Evolutionary conservation across 257 asterid genomes (phyloP).

Genomic region (Verbena officinalis): DNA sequence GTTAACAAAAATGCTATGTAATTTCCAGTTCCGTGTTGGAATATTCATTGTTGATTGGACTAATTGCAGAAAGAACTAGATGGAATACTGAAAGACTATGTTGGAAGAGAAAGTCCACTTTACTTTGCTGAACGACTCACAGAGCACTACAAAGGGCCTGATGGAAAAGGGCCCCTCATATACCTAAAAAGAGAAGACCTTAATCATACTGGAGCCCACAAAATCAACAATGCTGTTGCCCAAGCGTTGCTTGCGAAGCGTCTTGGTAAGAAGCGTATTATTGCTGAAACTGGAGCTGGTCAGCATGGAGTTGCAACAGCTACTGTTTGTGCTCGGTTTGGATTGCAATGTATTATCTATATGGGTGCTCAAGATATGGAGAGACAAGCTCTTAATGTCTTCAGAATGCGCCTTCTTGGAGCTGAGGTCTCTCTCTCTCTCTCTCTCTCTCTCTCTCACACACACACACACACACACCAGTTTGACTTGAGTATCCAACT

Average conservation of each 20-base stretch:
- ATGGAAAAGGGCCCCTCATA: constrained; percentile 60
- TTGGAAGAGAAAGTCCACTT: constrained; percentile 71
- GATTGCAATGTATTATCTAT: constrained; percentile 57
- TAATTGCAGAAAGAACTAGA: constrained; percentile 52
- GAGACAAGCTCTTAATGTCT: constrained; percentile 67
- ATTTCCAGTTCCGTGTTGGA: neutral
- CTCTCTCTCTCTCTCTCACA: no score
- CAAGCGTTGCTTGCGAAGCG: constrained; percentile 71
- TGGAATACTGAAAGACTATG: constrained; percentile 66
- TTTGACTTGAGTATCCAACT: neutral
- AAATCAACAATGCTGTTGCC: constrained; percentile 66
- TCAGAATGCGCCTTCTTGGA: constrained; percentile 67
- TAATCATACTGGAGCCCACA: constrained; percentile 75
- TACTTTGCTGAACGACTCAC: constrained; percentile 70
- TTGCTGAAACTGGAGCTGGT: constrained; percentile 79
- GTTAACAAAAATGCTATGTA: no score
- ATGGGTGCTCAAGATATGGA: constrained; percentile 87
- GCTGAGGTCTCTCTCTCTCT: constrained; percentile 57
- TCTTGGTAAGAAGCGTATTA: constrained; percentile 63
- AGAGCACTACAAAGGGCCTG: constrained; percentile 52
- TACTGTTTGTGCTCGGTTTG: constrained; percentile 73
- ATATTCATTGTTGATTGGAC: neutral
- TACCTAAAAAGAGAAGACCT: constrained; percentile 69
- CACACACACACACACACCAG: no score
- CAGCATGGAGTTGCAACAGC: constrained; percentile 82